Evolutionary conservation across 345 rosid genomes (phyloP).

Genomic region (Crucihimalaya himalaica): DNA sequence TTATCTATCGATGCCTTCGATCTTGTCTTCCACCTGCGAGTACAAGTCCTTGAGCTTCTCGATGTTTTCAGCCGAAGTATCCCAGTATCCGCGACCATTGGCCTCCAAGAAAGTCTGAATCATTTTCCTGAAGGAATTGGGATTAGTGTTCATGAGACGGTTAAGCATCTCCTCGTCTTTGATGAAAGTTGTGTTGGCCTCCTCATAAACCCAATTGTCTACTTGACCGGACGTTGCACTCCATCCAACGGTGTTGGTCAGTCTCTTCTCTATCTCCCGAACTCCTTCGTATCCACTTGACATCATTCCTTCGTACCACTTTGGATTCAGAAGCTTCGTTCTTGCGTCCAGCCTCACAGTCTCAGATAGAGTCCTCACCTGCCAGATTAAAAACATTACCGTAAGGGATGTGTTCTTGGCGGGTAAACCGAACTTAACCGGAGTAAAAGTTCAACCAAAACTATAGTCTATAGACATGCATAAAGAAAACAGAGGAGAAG

Average conservation of each 20-base stretch:
- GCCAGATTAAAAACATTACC: conserved; percentile 5
- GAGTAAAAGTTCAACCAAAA: neutral
- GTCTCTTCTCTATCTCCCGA: conserved; percentile 94
- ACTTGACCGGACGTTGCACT: conserved; percentile 99
- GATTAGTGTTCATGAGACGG: conserved; percentile 84
- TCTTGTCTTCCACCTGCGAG: conserved; percentile 95
- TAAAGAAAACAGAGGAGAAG: neutral
- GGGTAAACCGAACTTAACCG: too few relatives aligned
- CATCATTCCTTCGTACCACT: conserved; percentile 99
- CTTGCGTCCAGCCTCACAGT: conserved; percentile 90
- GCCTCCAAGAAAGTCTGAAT: conserved; percentile 98
- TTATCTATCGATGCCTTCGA: conserved; percentile 91
- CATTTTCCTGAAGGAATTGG: conserved; percentile 90
- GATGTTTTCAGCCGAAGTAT: conserved; percentile 73
- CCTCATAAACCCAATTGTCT: conserved; percentile 97
- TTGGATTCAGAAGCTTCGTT: conserved; percentile 92
- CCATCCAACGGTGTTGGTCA: conserved; percentile 97
- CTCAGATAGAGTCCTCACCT: conserved; percentile 92
- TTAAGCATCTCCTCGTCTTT: conserved; percentile 92
- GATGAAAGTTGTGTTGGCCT: conserved; percentile 92
- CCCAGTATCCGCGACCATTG: conserved; percentile 98
- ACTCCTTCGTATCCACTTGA: conserved; percentile 96
- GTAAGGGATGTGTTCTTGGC: conserved; percentile 4
- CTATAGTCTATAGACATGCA: neutral
- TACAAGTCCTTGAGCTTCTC: conserved; percentile 88